Evolutionary conservation across 495 filamentous ascomycete genomes (phyloP).

Genomic region (Elasticomyces elasticus): DNA sequence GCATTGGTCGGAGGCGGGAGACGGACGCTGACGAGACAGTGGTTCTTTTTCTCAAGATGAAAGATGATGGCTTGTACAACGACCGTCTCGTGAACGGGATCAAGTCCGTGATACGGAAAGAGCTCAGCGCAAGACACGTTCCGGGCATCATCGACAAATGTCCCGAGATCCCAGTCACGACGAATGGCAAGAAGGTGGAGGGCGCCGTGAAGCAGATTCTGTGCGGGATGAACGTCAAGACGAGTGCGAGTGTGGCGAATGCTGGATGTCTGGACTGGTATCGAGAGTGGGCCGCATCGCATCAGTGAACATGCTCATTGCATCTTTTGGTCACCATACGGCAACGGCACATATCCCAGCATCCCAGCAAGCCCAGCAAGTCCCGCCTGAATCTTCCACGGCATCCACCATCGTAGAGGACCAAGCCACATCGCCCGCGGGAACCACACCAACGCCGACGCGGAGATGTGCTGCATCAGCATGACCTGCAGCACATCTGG

Average conservation of each 20-base stretch:
- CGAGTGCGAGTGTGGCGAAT: constrained; percentile 78
- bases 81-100: constrained; percentile 48
- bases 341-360: too few species aligned
- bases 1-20: constrained; percentile 65
- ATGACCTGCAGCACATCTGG: not conserved
- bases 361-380: too few species aligned
- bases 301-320: too few species aligned
- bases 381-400: not conserved
- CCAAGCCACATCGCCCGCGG: not conserved
- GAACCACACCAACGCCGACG: not conserved
- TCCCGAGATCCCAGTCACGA: constrained; percentile 74
- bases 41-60: constrained; percentile 74
- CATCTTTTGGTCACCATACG: too few species aligned
- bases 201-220: constrained; percentile 89
- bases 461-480: not conserved
- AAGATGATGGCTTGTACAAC: constrained; percentile 40
- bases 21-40: constrained; percentile 74
- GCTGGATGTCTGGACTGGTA: constrained; percentile 78
- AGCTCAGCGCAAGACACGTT: constrained; percentile 77
- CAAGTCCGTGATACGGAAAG: constrained; percentile 53
- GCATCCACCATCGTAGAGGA: not conserved
- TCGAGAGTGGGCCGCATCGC: constrained; percentile 46
- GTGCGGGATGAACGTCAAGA: constrained; percentile 76
- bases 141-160: constrained; percentile 71
- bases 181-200: constrained; percentile 92